Percentiles rank a stretch among this genome's conserved stretches.
phyloP scores from a whole-genome alignment of 2,329 filamentous ascomycete species.

The Nemania abortiva region DNA sequence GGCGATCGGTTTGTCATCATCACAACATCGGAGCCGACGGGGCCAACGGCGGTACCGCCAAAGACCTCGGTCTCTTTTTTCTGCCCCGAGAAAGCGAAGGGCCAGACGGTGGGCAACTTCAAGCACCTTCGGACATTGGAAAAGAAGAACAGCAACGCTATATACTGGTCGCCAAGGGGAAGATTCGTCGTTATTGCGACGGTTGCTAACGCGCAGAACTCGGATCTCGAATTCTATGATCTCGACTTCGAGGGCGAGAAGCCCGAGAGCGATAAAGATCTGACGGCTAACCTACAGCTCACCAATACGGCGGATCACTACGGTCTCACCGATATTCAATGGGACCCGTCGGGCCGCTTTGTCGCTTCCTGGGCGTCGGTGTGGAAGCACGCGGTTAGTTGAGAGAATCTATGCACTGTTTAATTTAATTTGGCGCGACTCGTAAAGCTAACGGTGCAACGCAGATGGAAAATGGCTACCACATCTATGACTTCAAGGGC shows the following conservation, averaged over 20 bases:
- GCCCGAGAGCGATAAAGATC: constrained; percentile 90
- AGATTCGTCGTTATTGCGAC: constrained; percentile 96
- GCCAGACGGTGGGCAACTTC: constrained; percentile 85
- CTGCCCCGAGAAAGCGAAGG: constrained; percentile 95
- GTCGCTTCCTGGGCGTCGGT: constrained; percentile 92
- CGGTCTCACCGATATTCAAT: constrained; percentile 96
- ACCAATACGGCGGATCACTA: constrained; percentile 97
- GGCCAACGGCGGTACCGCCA: constrained; percentile 83
- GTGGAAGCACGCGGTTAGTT: constrained; percentile 93
- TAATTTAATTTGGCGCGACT: background rate
- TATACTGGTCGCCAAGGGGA: constrained; percentile 98
- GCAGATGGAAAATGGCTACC: constrained; percentile 99
- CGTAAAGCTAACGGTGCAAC: constrained; percentile 35
- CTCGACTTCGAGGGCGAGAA: constrained; percentile 98
- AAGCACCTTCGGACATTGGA: constrained; percentile 94
- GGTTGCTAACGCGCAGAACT: constrained; percentile 91
- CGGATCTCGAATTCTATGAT: constrained; percentile 97
- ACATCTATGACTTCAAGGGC: constrained; percentile 96
- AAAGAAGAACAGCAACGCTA: constrained; percentile 99
- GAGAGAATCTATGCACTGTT: background rate
- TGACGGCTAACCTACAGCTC: constrained; percentile 92
- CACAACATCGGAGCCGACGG: constrained; percentile 86
- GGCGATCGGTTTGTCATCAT: constrained; percentile 98
- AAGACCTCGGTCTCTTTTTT: constrained; percentile 98
- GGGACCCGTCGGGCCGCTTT: constrained; percentile 96